These are phyloP conservation scores for Cardamine resedifolia DNA, from an alignment of 345 rosid genomes.

Conservation along the genomic window DNA sequence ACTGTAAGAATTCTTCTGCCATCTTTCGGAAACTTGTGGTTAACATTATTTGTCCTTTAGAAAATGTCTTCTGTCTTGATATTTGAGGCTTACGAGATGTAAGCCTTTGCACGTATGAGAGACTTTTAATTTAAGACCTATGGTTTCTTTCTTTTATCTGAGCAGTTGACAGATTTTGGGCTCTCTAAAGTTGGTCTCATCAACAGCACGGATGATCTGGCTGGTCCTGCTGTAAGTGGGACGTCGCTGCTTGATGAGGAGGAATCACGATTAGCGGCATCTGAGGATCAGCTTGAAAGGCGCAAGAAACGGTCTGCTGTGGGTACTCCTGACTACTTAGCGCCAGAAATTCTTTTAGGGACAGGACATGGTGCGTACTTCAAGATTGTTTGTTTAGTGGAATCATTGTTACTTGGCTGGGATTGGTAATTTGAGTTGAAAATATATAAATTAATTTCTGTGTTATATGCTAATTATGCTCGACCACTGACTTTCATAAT, in stretches of 20 bases:
- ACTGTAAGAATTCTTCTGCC: conserved; percentile 6
- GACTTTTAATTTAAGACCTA: background rate
- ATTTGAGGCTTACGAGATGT: conserved; percentile 16
- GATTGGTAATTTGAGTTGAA: conserved; percentile 12
- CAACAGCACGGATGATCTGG: conserved; percentile 97
- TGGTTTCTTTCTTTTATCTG: conserved; percentile 32
- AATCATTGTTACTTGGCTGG: background rate
- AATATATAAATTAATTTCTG: background rate
- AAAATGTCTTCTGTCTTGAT: conserved; percentile 6
- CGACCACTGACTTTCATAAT: background rate
- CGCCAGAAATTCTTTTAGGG: conserved; percentile 98
- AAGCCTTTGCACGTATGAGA: background rate
- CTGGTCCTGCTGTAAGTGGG: conserved; percentile 68
- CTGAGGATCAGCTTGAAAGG: conserved; percentile 65
- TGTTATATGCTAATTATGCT: background rate
- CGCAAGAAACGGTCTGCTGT: conserved; percentile 97
- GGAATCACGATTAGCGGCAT: conserved; percentile 55
- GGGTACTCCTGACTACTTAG: conserved; percentile 99
- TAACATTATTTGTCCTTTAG: background rate
- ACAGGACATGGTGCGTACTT: conserved; percentile 91
- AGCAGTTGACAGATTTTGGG: conserved; percentile 43
- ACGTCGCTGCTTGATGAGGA: conserved; percentile 88
- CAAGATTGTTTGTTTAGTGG: conserved; percentile 7
- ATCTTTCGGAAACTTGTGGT: conserved; percentile 6
- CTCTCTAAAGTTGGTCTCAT: conserved; percentile 78